Evolutionary conservation across 345 rosid genomes (phyloP).

Genomic region (Gossypium bickii): DNA sequence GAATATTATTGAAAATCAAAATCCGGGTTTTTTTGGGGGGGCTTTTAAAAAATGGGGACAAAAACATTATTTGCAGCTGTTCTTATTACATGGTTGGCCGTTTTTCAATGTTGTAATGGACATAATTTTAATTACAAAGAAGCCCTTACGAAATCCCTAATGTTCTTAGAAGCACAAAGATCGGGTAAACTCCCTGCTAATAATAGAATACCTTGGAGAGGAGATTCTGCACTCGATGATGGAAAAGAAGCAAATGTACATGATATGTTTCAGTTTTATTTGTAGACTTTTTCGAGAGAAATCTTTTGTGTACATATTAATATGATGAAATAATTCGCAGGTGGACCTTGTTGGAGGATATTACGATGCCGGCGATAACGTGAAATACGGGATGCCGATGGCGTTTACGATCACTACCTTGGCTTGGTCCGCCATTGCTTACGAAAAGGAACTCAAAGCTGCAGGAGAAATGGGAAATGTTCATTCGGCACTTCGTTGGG

Average conservation of each 20-base stretch:
- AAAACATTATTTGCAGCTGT: constrained; percentile 24
- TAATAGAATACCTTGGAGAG: constrained; percentile 71
- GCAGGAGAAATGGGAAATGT: constrained; percentile 47
- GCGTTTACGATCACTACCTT: constrained; percentile 84
- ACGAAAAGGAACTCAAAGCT: constrained; percentile 42
- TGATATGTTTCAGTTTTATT: not conserved
- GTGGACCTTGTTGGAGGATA: constrained; percentile 81
- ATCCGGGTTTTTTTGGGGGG: not conserved
- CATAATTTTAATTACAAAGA: constrained; percentile 53
- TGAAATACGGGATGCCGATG: constrained; percentile 85
- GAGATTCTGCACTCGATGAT: constrained; percentile 80
- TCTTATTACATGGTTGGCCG: constrained; percentile 31
- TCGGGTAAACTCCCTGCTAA: constrained; percentile 78
- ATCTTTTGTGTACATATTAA: not conserved
- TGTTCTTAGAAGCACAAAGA: constrained; percentile 88
- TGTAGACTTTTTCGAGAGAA: too few species aligned
- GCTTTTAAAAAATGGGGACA: constrained; percentile 17
- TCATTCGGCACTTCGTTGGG: constrained; percentile 70
- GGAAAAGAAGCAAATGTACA: constrained; percentile 60
- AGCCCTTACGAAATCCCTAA: constrained; percentile 64
- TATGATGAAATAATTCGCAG: constrained; percentile 22
- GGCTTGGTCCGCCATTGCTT: constrained; percentile 63
- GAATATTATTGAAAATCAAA: not conserved
- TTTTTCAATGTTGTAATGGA: constrained; percentile 36
- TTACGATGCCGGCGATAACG: constrained; percentile 91